Evolutionary conservation across 2,329 filamentous ascomycete species (phyloP), one percentile per base, ranked within the genome.

Genomic region (Plenodomus tracheiphilus): DNA sequence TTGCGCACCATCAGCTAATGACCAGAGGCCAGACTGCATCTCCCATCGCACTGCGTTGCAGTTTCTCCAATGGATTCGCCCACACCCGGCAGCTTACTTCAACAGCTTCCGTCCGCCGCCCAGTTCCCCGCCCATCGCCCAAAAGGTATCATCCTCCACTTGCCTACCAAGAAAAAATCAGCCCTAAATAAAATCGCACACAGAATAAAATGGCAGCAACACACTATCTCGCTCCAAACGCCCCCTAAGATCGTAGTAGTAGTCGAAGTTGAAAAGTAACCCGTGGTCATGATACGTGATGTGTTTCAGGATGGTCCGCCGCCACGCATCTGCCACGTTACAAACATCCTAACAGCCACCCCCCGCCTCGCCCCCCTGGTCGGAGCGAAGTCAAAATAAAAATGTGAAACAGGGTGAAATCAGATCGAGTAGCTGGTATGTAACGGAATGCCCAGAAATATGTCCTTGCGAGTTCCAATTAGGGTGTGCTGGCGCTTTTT

Each of bases 401-500:
- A 50, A 39, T 30, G 38, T 43, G 21, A 40, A 43, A 43, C 28
- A 30, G 46, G 17, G 19, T 28, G 25, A 47, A 39, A 36, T 36
- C 41, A n/a, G 10, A 20, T 18, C 41, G 35, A 48, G 45, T 15
- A 16, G 25, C 45, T 43, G 41, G 39, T 52, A 47, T 48, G 45
- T 52, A 41, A 43, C 28, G 40, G 39, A 47, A 32, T 32, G 28
- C 22, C 6, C 6, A 25, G n/a, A 32, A 15, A 50, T 56, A 58
- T 60, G 52, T 58, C 54, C 53, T 54, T 57, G 55, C 54, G 51
- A 50, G 47, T 54, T n/a, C 60, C 43, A 55, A 64, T 61, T 61
- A n/a, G n/a, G 62, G 49, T 51, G 54, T 54, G 59, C 62, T 51
- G 53, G 56, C 53, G 64, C 59, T 62, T n/a, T 62, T 65, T 62